Evolutionary conservation across 108 stramenopile species (phyloP).

Genomic region (Cyclotella cryptica): DNA sequence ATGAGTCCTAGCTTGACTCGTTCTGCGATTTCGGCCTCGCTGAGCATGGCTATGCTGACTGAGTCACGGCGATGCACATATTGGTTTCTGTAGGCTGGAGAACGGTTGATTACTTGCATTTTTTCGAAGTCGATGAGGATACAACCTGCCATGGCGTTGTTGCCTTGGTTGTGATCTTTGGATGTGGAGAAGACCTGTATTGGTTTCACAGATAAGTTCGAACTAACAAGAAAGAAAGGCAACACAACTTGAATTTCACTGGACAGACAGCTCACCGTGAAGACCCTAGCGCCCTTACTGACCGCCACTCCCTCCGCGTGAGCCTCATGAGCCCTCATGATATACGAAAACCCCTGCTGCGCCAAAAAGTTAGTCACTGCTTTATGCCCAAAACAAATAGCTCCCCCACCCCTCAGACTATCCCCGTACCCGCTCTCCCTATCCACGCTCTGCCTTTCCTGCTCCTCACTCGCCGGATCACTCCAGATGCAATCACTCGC

Average conservation of each 20-base stretch:
- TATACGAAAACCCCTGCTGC: constrained; percentile 95
- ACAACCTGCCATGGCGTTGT: constrained; percentile 94
- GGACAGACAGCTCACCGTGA: constrained; percentile 73
- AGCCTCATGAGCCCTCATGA: constrained; percentile 99
- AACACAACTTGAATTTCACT: too few species aligned
- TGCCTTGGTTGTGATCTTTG: constrained; percentile 96
- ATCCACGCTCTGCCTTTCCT: constrained; percentile 86
- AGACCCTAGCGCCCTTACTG: constrained; percentile 96
- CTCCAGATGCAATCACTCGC: constrained; percentile 98
- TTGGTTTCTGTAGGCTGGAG: constrained; percentile 93
- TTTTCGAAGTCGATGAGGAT: constrained; percentile 94
- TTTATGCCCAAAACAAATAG: constrained; percentile 97
- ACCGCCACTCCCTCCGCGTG: constrained; percentile 97
- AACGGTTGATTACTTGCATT: constrained; percentile 93
- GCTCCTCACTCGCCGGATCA: constrained; percentile 96
- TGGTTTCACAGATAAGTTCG: too few species aligned
- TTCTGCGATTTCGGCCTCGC: constrained; percentile 80
- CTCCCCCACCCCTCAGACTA: constrained; percentile 95
- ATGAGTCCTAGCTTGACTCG: constrained; percentile 85
- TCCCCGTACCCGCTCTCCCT: constrained; percentile 86
- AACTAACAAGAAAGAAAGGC: too few species aligned
- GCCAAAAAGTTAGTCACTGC: constrained; percentile 97
- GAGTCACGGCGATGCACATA: constrained; percentile 96
- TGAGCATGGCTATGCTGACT: constrained; percentile 77
- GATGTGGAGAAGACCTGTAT: constrained; percentile 84